phyloP scores from a whole-genome alignment of 2,329 filamentous ascomycete species.

The Fusarium citri region DNA sequence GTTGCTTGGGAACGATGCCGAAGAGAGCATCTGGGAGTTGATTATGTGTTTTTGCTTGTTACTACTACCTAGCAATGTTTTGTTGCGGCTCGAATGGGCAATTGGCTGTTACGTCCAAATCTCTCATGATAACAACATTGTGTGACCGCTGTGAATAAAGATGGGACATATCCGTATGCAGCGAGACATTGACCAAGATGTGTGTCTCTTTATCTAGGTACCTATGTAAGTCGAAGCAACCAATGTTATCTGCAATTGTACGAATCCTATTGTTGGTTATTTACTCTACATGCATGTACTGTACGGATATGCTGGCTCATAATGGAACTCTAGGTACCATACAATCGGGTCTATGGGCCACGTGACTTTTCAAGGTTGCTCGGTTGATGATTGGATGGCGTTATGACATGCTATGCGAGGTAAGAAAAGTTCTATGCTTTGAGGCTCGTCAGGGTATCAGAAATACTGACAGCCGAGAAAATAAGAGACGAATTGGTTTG shows the following conservation, averaged over 20 bases:
- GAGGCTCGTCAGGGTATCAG: slow-evolving; percentile 2
- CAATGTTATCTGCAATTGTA: neutral
- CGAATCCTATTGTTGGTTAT: neutral
- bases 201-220: neutral
- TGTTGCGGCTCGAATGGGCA: slow-evolving; percentile 28
- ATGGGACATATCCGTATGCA: neutral
- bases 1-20: slow-evolving; percentile 46
- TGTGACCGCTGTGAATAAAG: neutral
- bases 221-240: neutral
- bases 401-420: neutral
- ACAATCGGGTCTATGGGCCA: neutral
- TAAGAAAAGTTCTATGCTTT: neutral
- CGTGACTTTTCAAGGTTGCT: slow-evolving; percentile 11
- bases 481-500: neutral
- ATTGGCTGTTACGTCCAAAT: slow-evolving; percentile 8
- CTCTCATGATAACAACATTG: neutral
- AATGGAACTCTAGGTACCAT: neutral
- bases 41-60: slow-evolving; percentile 40
- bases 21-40: slow-evolving; percentile 47
- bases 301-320: neutral
- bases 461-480: neutral
- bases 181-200: neutral
- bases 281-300: neutral
- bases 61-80: slow-evolving; percentile 39
- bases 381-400: neutral